Evolutionary conservation across 768 basidiomycete genomes (phyloP), one percentile per base, ranked within the genome.

Genomic region (Russula abietina): DNA sequence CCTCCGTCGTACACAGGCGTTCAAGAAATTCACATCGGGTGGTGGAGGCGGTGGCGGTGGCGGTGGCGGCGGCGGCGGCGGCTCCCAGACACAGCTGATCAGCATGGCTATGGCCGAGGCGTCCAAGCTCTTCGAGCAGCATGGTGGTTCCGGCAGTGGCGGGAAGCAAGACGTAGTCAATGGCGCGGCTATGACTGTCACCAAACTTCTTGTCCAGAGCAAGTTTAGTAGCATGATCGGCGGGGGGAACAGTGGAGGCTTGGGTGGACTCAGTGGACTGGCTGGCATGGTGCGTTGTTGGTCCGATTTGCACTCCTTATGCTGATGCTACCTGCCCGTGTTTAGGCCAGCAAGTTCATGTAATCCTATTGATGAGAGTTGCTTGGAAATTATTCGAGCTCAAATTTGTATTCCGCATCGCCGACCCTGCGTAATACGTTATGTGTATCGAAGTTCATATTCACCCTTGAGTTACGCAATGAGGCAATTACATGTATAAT

Each of bases 91-190:
- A 14, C 73, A 94, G 72, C 76, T 95, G 62, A 85, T 96, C 74
- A 88, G 88, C 69, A 73, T 92, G 73, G 93, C 93, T 4, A 92
- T 96, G 91, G 83, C 83, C 0, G 87, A 95, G 68, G 88, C 85
- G 0, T 76, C 81, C 17, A 88, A 90, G 71, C 74, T 91, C 54
- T 89, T 93, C 67, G 89, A 91, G 68, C 75, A 80, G 65, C 79
- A 81, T 28, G 88, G 87, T 22, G 84, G 84, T 9, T 80, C 82
- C 4, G 76, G 83, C 4, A 80, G 82, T 12, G 85, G 87, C 11
- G 80, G 80, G 71, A 91, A 90, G 75, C 92, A 95, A 69, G 90
- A 93, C 69, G 86, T 86, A 10, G 84, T 95, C 70, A 91, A 89
- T 61, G 82, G 88, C 14, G 93, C 93, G 50, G 91, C 87, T 3